phyloP scores from a whole-genome alignment of 2,329 filamentous ascomycete genomes.

The Ophiostoma sp. region DNA sequence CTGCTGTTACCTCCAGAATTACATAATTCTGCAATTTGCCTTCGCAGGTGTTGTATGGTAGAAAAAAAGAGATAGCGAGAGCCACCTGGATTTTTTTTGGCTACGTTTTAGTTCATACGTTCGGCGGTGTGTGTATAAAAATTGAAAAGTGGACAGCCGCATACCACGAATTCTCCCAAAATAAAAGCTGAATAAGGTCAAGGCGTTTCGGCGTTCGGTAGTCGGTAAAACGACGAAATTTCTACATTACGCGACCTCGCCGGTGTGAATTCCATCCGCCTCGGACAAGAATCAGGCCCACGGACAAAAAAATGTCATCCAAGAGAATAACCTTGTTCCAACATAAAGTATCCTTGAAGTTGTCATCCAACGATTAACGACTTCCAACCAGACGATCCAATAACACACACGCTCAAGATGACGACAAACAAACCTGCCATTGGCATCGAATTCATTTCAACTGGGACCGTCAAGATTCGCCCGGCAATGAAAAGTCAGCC shows the following conservation, averaged over 20 bases:
- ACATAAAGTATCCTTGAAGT: background rate
- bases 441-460: slow-evolving; percentile 1
- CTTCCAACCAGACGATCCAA: background rate
- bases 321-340: background rate
- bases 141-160: background rate
- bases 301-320: background rate
- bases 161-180: background rate
- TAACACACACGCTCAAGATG: background rate
- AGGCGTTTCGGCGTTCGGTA: background rate
- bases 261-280: background rate
- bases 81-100: background rate
- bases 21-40: background rate
- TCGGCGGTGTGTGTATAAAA: no score
- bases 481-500: background rate
- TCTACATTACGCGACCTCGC: background rate
- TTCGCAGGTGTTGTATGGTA: background rate
- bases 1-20: background rate
- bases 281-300: background rate
- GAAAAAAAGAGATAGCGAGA: background rate
- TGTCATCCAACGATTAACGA: background rate
- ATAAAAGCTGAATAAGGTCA: background rate
- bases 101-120: no score
- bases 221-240: background rate
- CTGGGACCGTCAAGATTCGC: background rate
- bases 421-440: background rate